Evolutionary conservation across 1,284 basidiomycete species (phyloP).

Genomic region (Malassezia sympodialis): DNA sequence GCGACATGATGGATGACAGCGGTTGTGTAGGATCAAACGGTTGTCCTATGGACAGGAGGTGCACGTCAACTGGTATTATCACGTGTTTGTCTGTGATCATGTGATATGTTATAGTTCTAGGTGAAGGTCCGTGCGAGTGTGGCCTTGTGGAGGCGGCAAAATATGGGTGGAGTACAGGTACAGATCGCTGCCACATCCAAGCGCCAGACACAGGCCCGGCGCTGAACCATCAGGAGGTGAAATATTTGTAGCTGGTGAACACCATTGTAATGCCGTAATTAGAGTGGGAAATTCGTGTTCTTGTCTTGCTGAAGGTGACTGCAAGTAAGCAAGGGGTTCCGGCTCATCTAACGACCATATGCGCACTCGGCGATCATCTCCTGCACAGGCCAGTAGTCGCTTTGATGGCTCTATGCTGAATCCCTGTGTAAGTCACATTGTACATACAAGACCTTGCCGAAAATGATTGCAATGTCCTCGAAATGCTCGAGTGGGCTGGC

Average conservation of each 20-base stretch:
- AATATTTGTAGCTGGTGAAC: not conserved
- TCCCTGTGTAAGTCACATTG: not conserved
- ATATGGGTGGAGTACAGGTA: not conserved
- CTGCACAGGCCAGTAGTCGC: slow-evolving; percentile 7
- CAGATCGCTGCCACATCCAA: not conserved
- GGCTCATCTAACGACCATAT: slow-evolving; percentile 10
- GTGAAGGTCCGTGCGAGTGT: slow-evolving; percentile 5
- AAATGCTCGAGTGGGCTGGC: slow-evolving; percentile 2
- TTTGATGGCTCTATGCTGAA: not conserved
- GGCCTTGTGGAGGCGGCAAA: not conserved
- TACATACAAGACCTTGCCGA: slow-evolving; percentile 7
- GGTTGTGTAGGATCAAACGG: slow-evolving; percentile 9
- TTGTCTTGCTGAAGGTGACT: not conserved
- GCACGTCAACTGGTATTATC: not conserved
- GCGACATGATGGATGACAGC: slow-evolving; percentile 14
- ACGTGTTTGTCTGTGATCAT: slow-evolving; percentile 1
- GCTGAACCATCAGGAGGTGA: not conserved
- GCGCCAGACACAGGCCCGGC: not conserved
- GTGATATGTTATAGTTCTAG: slow-evolving; percentile 15
- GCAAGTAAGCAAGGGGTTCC: not conserved
- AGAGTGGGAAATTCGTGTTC: not conserved
- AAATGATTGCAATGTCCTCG: slow-evolving; percentile 7
- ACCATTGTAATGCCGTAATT: not conserved
- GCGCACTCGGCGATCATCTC: slow-evolving; percentile 11
- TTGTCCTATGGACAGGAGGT: not conserved